These are phyloP conservation scores for Penicillium fuscoglaucum DNA, from an alignment of 2,329 filamentous ascomycete species.

Conservation along the genomic window DNA sequence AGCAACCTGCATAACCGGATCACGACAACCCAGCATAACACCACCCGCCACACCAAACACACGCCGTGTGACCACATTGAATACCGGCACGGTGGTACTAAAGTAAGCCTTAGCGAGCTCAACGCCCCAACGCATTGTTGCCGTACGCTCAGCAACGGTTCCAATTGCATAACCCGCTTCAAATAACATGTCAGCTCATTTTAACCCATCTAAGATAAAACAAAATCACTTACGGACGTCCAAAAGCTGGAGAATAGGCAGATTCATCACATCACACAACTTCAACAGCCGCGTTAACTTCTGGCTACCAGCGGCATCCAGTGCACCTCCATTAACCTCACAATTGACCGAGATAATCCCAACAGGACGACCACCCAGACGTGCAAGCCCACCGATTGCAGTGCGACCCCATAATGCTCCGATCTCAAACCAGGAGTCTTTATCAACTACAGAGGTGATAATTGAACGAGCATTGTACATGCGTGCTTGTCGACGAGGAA, in stretches of 20 bases:
- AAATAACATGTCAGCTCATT: conserved; percentile 9
- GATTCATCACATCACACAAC: conserved; percentile 65
- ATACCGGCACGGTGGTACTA: conserved; percentile 62
- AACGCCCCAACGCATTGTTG: conserved; percentile 66
- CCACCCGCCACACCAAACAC: conserved; percentile 65
- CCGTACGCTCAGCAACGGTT: conserved; percentile 61
- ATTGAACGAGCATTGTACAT: too few relatives aligned
- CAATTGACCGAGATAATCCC: too few relatives aligned
- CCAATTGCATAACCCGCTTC: conserved; percentile 62
- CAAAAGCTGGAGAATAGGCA: conserved; percentile 64
- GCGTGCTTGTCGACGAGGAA: too few relatives aligned
- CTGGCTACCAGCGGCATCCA: too few relatives aligned
- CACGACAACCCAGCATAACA: conserved; percentile 63
- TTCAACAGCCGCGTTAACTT: conserved; percentile 58
- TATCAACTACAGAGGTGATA: too few relatives aligned
- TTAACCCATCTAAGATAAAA: neutral
- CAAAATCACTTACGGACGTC: conserved; percentile 52
- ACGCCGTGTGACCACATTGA: conserved; percentile 62
- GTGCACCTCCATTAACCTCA: too few relatives aligned
- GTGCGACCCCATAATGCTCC: too few relatives aligned
- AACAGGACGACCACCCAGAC: too few relatives aligned
- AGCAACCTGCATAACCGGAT: conserved; percentile 61
- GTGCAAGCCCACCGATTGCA: too few relatives aligned
- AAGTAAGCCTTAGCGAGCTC: conserved; percentile 63
- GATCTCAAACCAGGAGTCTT: too few relatives aligned